Evolutionary conservation across 352 stramenopile genomes (phyloP), one percentile per base, ranked within the genome.

Genomic region (Phytophthora cryptogea): DNA sequence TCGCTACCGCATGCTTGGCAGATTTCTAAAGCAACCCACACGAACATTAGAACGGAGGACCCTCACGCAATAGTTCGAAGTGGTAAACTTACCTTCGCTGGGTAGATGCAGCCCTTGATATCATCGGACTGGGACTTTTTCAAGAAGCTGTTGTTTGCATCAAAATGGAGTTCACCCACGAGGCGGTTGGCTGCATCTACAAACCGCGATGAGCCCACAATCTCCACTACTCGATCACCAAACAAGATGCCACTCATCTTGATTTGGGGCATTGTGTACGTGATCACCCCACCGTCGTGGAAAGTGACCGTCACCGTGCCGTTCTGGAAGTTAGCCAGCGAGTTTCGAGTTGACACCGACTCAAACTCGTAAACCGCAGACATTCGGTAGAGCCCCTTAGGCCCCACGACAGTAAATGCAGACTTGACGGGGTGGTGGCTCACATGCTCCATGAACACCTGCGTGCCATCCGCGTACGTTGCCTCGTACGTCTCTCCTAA

Each of bases 161-260:
- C 74, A 35, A 88, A 89, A 49, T 76, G 66, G 40, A 92, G 56
- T 20, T 89, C 78, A 2, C 72, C 78, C 8, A 70, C 54, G 5
- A 92, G 73, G 3, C 64, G 42, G 31, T 86, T 70, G 7, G 42
- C 27, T 0, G 50, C 31, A 62, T 92, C 80, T 11, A 77, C 66
- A 27, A 92, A 90, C 17, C 67, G 74, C 20, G 72, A 76, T 1
- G 64, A 46, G 46, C 83, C 83, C 3, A 72, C 68, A 36, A 90
- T 80, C 56, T 90, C 83, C 11, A 92, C 81, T 20, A 89, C 70
- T 5, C 80, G 83, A 14, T 92, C 80, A 2, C 83, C 83, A 10
- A 90, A 78, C 27, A 92, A 59, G 14, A 92, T 58, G 4, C 83
- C 83, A 39, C 70, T 87, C 80, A 90, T 90, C 60, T 90, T 92